phyloP scores from a whole-genome alignment of 352 stramenopile species.

The Pythium phragmiticola region DNA sequence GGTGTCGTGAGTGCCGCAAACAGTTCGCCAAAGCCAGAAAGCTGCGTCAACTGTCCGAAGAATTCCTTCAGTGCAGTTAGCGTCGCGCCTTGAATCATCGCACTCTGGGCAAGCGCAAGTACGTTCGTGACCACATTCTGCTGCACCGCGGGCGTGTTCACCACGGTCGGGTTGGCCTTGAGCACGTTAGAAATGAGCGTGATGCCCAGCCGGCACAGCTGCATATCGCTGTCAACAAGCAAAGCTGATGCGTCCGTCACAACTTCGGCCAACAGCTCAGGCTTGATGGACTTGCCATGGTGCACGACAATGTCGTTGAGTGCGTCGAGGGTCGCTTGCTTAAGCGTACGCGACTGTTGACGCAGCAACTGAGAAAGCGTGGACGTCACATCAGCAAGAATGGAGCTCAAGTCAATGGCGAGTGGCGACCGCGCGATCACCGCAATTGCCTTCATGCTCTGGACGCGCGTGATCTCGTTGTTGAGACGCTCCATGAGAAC shows the following conservation, averaged over 20 bases:
- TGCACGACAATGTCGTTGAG: conserved; percentile 89
- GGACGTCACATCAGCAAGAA: conserved; percentile 87
- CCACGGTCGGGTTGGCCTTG: conserved; percentile 55
- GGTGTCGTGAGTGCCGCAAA: conserved; percentile 78
- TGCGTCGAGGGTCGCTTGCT: conserved; percentile 93
- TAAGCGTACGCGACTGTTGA: conserved; percentile 94
- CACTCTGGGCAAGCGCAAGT: conserved; percentile 87
- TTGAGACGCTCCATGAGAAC: conserved; percentile 95
- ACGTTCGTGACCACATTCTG: conserved; percentile 73
- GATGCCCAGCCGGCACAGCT: conserved; percentile 94
- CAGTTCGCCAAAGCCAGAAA: conserved; percentile 84
- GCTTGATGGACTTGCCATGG: conserved; percentile 65
- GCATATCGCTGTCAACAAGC: conserved; percentile 95
- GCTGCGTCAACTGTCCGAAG: conserved; percentile 68
- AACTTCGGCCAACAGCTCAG: conserved; percentile 86
- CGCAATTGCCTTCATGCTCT: conserved; percentile 95
- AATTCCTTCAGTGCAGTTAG: conserved; percentile 71
- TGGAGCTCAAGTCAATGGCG: conserved; percentile 88
- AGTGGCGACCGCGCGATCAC: conserved; percentile 87
- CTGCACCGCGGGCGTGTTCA: conserved; percentile 56
- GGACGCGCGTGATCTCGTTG: conserved; percentile 97
- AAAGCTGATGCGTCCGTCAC: conserved; percentile 90
- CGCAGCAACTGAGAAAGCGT: conserved; percentile 92
- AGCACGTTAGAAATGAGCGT: conserved; percentile 83
- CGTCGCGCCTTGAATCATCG: conserved; percentile 86